Evolutionary conservation across 129 eudicot species (phyloP).

Genomic region (Lonicera japonica): DNA sequence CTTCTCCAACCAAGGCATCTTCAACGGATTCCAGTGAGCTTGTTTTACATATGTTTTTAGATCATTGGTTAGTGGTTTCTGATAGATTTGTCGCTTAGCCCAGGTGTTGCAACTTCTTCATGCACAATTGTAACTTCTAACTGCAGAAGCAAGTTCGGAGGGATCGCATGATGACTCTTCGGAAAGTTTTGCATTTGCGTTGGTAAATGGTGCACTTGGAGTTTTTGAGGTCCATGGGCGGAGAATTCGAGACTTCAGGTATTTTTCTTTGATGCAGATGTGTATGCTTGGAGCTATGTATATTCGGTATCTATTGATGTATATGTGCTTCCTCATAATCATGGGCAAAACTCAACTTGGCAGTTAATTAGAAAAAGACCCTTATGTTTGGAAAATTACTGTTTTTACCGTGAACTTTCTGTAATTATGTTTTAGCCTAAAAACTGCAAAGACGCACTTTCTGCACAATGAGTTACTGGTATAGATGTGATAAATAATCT

Average conservation of each 20-base stretch:
- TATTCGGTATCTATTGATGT: too few relatives aligned
- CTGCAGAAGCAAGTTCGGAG: conserved; percentile 57
- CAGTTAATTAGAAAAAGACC: too few relatives aligned
- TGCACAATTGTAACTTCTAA: conserved; percentile 27
- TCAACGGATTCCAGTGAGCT: conserved; percentile 63
- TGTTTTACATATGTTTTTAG: conserved; percentile 1
- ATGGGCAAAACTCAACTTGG: too few relatives aligned
- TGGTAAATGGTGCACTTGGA: conserved; percentile 95
- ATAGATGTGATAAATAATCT: too few relatives aligned
- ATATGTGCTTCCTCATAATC: too few relatives aligned
- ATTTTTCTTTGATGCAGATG: neutral
- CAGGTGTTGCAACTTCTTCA: conserved; percentile 8
- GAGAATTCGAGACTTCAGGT: conserved; percentile 97
- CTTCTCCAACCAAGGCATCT: conserved; percentile 38
- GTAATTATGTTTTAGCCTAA: too few relatives aligned
- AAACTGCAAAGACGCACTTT: too few relatives aligned
- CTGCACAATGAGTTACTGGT: too few relatives aligned
- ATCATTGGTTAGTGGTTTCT: neutral
- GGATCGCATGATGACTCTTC: conserved; percentile 86
- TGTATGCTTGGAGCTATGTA: too few relatives aligned
- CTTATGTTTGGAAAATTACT: too few relatives aligned
- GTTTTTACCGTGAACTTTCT: too few relatives aligned
- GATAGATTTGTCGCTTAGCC: neutral
- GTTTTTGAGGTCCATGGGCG: conserved; percentile 98
- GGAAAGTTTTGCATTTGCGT: conserved; percentile 94